Conservation (phyloP, 163 green algal species). For the Scenedesmus sp. region DNA sequence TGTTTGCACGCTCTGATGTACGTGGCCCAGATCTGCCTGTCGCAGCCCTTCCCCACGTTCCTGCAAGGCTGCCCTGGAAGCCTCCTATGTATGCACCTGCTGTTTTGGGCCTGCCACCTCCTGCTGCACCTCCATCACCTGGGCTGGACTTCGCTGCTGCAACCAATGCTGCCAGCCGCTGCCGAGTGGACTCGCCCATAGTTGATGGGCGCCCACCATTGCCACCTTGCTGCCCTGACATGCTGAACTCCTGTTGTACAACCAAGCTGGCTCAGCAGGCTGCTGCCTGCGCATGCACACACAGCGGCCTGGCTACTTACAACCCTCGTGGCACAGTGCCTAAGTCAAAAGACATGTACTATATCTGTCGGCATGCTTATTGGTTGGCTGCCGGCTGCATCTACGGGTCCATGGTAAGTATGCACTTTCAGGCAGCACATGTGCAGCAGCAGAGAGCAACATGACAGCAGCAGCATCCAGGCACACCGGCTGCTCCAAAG, state of each 20-base stretch:
- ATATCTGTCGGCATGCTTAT: no score
- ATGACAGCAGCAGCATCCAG: background rate
- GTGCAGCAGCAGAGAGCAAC: background rate
- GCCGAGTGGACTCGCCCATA: constrained; percentile 42
- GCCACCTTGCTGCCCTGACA: constrained; percentile 19
- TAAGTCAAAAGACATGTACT: no score
- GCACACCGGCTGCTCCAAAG: background rate
- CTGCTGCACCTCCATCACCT: background rate
- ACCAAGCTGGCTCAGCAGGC: background rate
- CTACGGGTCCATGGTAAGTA: background rate
- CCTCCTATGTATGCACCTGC: constrained; percentile 23
- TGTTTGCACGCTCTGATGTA: background rate
- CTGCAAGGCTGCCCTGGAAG: constrained; percentile 29
- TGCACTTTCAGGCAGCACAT: background rate
- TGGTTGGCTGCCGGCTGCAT: background rate
- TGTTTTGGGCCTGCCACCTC: constrained; percentile 1
- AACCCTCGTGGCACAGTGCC: background rate
- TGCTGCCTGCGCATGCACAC: background rate
- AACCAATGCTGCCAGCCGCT: constrained; percentile 19
- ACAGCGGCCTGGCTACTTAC: background rate
- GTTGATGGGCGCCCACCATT: constrained; percentile 24
- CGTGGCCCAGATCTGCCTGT: constrained; percentile 19
- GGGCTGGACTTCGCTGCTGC: constrained; percentile 28
- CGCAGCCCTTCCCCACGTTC: constrained; percentile 33
- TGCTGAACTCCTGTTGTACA: background rate